Evolutionary conservation across 1,284 basidiomycete species (phyloP).

Genomic region (Cutaneotrichosporon sp.): DNA sequence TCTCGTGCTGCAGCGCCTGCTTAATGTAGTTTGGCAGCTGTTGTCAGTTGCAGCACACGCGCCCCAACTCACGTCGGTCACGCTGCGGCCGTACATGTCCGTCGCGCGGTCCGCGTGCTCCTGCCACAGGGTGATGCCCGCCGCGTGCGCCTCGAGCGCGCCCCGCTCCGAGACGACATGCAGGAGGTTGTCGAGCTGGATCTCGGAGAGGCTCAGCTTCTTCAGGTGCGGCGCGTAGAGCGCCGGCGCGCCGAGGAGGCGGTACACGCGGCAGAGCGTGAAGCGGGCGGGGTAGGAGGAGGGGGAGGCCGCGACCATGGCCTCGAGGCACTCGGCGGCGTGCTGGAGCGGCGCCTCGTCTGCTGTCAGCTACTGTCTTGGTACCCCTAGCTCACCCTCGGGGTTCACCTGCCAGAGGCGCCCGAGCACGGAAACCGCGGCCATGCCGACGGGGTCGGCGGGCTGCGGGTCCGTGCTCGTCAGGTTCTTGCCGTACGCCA

Average conservation of each 20-base stretch:
- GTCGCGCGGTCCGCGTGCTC: constrained; percentile 26
- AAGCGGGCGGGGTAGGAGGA: constrained; percentile 31
- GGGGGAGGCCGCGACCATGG: constrained; percentile 32
- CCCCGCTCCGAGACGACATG: constrained; percentile 38
- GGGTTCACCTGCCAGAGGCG: constrained; percentile 21
- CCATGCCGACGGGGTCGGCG: constrained; percentile 38
- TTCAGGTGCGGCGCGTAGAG: constrained; percentile 25
- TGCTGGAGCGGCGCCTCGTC: constrained; percentile 24
- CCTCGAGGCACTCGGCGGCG: constrained; percentile 28
- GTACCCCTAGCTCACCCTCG: background rate
- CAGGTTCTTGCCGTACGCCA: constrained; percentile 37
- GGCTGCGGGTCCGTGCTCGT: constrained; percentile 45
- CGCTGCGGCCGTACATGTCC: constrained; percentile 35
- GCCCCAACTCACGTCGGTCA: constrained; percentile 35
- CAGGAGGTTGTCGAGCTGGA: constrained; percentile 43
- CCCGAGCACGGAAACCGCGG: constrained; percentile 33
- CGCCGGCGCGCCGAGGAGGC: constrained; percentile 35
- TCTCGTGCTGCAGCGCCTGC: constrained; percentile 41
- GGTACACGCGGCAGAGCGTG: constrained; percentile 38
- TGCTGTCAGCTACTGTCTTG: background rate
- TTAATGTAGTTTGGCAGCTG: constrained; percentile 44
- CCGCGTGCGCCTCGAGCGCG: constrained; percentile 23
- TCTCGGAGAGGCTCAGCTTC: constrained; percentile 34
- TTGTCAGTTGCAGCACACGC: background rate
- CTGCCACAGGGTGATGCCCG: constrained; percentile 20